Percentiles rank a stretch among this genome's conserved stretches.
phyloP scores from a whole-genome alignment of 1,284 basidiomycete species.

The Rhizoctonia solani region DNA sequence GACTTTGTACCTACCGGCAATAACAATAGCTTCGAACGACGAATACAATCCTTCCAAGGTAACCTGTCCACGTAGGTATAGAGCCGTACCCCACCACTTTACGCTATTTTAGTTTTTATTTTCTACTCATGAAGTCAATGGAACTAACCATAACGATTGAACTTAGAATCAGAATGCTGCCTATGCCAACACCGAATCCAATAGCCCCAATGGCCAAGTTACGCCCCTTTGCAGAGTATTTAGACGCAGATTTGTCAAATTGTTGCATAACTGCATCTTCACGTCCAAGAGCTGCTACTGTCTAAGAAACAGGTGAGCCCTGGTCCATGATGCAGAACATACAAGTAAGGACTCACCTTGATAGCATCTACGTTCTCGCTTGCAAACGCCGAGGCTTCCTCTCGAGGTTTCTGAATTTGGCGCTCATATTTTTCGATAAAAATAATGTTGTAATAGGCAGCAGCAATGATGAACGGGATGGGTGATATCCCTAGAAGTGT shows the following conservation, averaged over 20 bases:
- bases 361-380: constrained; percentile 49
- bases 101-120: neutral
- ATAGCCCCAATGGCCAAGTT: constrained; percentile 44
- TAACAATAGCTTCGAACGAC: constrained; percentile 48
- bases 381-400: constrained; percentile 44
- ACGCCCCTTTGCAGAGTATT: constrained; percentile 39
- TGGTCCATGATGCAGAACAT: neutral
- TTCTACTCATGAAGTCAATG: neutral
- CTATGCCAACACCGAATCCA: constrained; percentile 46
- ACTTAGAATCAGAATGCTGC: constrained; percentile 44
- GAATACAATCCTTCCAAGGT: constrained; percentile 40
- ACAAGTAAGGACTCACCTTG: constrained; percentile 34
- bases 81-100: constrained; percentile 26
- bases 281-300: constrained; percentile 48
- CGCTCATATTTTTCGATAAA: constrained; percentile 44
- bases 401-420: constrained; percentile 38
- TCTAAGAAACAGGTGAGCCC: constrained; percentile 34
- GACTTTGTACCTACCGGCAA: constrained; percentile 42
- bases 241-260: constrained; percentile 42
- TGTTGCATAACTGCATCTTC: constrained; percentile 44
- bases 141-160: constrained; percentile 41
- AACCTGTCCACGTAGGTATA: constrained; percentile 27
- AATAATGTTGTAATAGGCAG: constrained; percentile 44
- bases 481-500: constrained; percentile 30
- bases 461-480: constrained; percentile 22